phyloP scores from a whole-genome alignment of 306 rosid genomes.

The Medicago lupulina region DNA sequence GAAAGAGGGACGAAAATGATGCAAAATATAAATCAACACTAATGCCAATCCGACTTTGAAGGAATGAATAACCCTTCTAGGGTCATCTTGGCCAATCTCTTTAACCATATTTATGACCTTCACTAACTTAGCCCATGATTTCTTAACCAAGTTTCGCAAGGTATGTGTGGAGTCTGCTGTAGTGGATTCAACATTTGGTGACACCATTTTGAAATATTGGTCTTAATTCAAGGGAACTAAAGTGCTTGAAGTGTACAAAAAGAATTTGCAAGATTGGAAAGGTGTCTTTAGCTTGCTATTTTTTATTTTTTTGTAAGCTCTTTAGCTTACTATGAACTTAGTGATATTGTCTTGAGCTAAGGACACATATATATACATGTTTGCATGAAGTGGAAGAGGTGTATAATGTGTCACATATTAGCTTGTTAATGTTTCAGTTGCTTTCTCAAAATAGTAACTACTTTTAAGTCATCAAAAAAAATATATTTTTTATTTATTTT shows the following conservation, averaged over 20 bases:
- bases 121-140: slow-evolving; percentile 34
- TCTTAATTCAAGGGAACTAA: neutral
- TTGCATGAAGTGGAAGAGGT: neutral
- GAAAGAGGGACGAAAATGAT: slow-evolving; percentile 61
- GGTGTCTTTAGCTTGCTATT: neutral
- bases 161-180: neutral
- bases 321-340: neutral
- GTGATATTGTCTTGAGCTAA: neutral
- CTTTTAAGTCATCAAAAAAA: neutral
- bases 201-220: slow-evolving; percentile 31
- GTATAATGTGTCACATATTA: neutral
- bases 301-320: too few species aligned
- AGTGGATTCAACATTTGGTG: slow-evolving; percentile 24
- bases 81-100: slow-evolving; percentile 64
- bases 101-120: slow-evolving; percentile 39
- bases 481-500: neutral
- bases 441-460: slow-evolving; percentile 11
- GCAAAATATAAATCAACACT: slow-evolving; percentile 58
- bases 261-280: neutral
- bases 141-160: slow-evolving; percentile 32
- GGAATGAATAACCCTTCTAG: slow-evolving; percentile 72
- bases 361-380: neutral
- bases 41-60: slow-evolving; percentile 71
- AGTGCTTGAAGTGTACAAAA: neutral
- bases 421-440: neutral